Base-by-base conservation (phyloP, 2,329 filamentous ascomycete species). In the Fusarium coicis region DNA sequence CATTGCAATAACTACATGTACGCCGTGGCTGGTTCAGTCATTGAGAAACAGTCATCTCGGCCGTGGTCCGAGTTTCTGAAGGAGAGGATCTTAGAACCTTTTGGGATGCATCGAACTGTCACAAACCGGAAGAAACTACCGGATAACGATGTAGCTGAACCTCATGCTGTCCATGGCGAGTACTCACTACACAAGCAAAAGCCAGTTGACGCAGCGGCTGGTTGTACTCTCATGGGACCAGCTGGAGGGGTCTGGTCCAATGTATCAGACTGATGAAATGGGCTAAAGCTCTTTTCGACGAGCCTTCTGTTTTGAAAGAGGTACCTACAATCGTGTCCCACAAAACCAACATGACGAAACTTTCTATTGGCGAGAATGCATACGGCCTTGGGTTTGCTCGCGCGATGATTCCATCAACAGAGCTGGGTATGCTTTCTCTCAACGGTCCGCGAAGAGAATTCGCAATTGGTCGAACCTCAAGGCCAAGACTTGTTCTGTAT, bases 81-180 rank as follows among this genome's bases (percentile, higher is more conserved):
- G 10, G 19, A 32, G 4, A 55, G 14, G 7, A 42, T 55, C 4
- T 4, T 32, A 14, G 26, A 7, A 0, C 52, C 26, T 3, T 9
- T 42, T 19, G 37, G 7, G 1, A 28, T 55, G 37, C 36, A 40
- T 0, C 52, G 37, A 3, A 55, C 37, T 16, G 15, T 30, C 5
- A 55, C 52, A 42, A 55, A 23, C 7, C 15, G 37, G 6, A 2
- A 3, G 5, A 54, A 54, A 4, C 0, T 54, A 10, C 19, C 26
- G 0, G 36, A 54, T 9, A 7, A 19, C 1, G 40, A 54, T 6
- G 4, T n/a, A 0, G 19, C 34, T 3, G 14, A 28, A 0, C 52
- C 26, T 3, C 36, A 40, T 32, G 5, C 40, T 7, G 36, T 54
- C 0, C 52, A 32, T 6, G 52, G 32, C 15, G 23, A 55, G 4